A percentile compares a stretch with the other conserved stretches of the same genome.
Conservation (phyloP, 371 early-diverging fungal genomes). For the Fennellomyces sp. region DNA sequence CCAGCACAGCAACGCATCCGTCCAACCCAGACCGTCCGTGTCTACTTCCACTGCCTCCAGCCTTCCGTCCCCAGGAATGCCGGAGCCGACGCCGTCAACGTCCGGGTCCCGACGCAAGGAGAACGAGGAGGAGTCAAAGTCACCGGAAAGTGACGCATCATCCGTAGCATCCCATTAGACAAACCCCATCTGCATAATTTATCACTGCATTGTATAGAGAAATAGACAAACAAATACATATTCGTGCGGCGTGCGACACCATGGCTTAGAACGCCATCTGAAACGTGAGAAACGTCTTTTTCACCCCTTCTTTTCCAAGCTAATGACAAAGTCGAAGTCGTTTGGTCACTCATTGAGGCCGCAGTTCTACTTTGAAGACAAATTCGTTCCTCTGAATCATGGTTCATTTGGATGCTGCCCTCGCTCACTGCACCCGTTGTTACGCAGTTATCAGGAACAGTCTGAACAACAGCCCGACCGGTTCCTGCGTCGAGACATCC, state of each 20-base stretch:
- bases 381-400: slow-evolving; percentile 47
- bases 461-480: slow-evolving; percentile 17
- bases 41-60: not conserved
- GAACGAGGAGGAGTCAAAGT: not conserved
- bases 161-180: too few relatives aligned
- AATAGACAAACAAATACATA: too few relatives aligned
- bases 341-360: slow-evolving; percentile 42
- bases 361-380: slow-evolving; percentile 43
- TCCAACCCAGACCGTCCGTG: not conserved
- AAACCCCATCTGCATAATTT: too few relatives aligned
- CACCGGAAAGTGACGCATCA: not conserved
- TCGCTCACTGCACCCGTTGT: not conserved
- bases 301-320: not conserved
- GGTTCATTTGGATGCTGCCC: slow-evolving; percentile 40
- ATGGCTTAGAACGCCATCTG: too few relatives aligned
- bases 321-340: not conserved
- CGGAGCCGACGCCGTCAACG: not conserved
- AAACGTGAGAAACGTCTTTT: too few relatives aligned
- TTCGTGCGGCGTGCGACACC: too few relatives aligned
- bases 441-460: slow-evolving; percentile 16
- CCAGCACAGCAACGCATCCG: not conserved
- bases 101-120: not conserved
- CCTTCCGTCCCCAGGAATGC: not conserved
- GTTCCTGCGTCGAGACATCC: slow-evolving; percentile 17
- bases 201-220: too few relatives aligned